Conservation (phyloP, 345 rosid species). For the Hevea brasiliensis region DNA sequence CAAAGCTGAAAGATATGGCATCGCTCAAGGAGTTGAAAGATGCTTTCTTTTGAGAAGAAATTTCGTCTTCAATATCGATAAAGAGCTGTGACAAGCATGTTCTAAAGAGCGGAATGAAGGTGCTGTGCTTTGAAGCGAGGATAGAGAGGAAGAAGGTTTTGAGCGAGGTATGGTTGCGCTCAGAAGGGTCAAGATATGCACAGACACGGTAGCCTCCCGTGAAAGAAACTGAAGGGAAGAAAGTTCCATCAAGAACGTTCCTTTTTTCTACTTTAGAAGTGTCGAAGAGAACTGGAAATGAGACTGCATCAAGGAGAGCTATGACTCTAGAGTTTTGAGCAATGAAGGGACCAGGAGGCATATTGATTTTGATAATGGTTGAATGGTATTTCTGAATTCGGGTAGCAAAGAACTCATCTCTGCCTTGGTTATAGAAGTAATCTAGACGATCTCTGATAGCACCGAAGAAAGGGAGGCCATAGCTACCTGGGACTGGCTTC, state of each 20-base stretch:
- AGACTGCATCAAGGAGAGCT: constrained; percentile 38
- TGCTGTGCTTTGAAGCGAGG: constrained; percentile 22
- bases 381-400: constrained; percentile 30
- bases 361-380: constrained; percentile 41
- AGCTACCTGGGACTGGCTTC: constrained; percentile 42
- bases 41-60: constrained; percentile 13
- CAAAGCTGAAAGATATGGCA: constrained; percentile 25
- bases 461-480: constrained; percentile 39
- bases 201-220: constrained; percentile 44
- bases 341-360: constrained; percentile 60
- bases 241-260: constrained; percentile 42
- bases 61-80: constrained; percentile 27
- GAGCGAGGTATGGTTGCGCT: constrained; percentile 35
- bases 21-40: constrained; percentile 9
- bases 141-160: constrained; percentile 31
- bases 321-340: constrained; percentile 30
- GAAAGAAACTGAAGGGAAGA: constrained; percentile 39
- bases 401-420: constrained; percentile 35
- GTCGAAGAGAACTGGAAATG: constrained; percentile 49
- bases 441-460: constrained; percentile 45
- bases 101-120: constrained; percentile 35
- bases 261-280: constrained; percentile 41
- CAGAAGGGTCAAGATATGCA: constrained; percentile 47
- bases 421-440: constrained; percentile 51
- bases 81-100: constrained; percentile 29